phyloP scores from a whole-genome alignment of 163 green algal species.

The Coccomyxa subellipsoidea region DNA sequence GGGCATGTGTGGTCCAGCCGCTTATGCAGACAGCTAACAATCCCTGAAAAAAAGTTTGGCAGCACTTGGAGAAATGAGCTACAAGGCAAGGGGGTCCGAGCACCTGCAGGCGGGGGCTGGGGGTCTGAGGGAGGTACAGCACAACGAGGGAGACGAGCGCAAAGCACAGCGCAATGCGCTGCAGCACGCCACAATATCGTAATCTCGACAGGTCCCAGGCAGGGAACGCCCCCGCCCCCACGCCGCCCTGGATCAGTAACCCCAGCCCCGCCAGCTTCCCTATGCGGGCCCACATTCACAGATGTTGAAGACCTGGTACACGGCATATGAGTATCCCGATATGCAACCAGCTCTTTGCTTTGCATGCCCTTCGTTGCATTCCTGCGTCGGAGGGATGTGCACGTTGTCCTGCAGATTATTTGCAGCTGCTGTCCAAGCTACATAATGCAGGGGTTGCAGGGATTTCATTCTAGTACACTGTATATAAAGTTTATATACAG shows the following conservation, averaged over 20 bases:
- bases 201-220: background rate
- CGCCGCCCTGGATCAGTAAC: slow-evolving; percentile 4
- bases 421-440: too few species aligned
- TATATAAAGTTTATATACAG: too few species aligned
- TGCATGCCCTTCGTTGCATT: too few species aligned
- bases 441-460: too few species aligned
- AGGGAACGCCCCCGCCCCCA: background rate
- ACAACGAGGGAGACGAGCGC: background rate
- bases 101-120: background rate
- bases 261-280: background rate
- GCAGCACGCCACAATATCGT: slow-evolving; percentile 4
- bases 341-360: background rate
- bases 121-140: background rate
- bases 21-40: background rate
- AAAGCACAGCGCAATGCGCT: slow-evolving; percentile 8
- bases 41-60: background rate
- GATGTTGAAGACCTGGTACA: too few species aligned
- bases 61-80: background rate
- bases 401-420: too few species aligned
- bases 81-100: too few species aligned
- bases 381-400: too few species aligned
- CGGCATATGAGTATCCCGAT: too few species aligned
- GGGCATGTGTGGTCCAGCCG: background rate
- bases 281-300: background rate
- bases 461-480: too few species aligned